These are phyloP conservation scores for Alternaria novae-zelandiae DNA, from an alignment of 2,329 filamentous ascomycete species.

Conservation along the genomic window DNA sequence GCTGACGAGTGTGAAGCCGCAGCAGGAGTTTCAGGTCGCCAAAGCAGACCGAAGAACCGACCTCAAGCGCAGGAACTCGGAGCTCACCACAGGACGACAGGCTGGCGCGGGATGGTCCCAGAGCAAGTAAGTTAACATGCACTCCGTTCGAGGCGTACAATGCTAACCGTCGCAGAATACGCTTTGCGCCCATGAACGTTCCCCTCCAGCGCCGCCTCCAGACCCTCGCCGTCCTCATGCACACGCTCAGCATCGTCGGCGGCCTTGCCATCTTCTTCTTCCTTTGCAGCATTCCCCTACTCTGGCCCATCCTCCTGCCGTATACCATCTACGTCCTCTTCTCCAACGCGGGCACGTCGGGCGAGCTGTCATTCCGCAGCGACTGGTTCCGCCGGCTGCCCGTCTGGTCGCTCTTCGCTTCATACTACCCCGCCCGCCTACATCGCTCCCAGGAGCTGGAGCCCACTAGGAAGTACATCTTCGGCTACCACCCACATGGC, in stretches of 20 bases:
- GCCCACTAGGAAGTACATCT: constrained; percentile 88
- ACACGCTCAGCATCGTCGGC: constrained; percentile 57
- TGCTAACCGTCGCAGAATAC: constrained; percentile 61
- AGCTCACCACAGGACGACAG: constrained; percentile 59
- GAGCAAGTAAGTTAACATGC: constrained; percentile 50
- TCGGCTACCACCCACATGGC: constrained; percentile 96
- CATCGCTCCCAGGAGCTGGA: constrained; percentile 84
- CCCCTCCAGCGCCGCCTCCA: constrained; percentile 58
- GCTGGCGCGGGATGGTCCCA: constrained; percentile 62
- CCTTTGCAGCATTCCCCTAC: constrained; percentile 86
- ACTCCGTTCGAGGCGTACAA: background rate
- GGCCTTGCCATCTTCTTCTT: constrained; percentile 83
- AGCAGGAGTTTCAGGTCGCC: constrained; percentile 42
- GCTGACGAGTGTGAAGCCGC: constrained; percentile 54
- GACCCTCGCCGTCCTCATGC: constrained; percentile 56
- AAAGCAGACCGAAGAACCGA: constrained; percentile 38
- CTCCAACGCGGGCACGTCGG: constrained; percentile 78
- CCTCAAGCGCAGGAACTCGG: constrained; percentile 41
- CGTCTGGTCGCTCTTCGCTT: constrained; percentile 88
- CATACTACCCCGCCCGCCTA: constrained; percentile 87
- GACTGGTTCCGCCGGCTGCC: constrained; percentile 74
- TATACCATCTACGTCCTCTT: constrained; percentile 86
- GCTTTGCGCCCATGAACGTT: constrained; percentile 86
- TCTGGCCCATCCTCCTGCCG: constrained; percentile 79
- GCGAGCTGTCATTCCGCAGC: constrained; percentile 75